Evolutionary conservation across 345 rosid genomes (phyloP), one percentile per base, ranked within the genome.

Genomic region (Brassica nigra): DNA sequence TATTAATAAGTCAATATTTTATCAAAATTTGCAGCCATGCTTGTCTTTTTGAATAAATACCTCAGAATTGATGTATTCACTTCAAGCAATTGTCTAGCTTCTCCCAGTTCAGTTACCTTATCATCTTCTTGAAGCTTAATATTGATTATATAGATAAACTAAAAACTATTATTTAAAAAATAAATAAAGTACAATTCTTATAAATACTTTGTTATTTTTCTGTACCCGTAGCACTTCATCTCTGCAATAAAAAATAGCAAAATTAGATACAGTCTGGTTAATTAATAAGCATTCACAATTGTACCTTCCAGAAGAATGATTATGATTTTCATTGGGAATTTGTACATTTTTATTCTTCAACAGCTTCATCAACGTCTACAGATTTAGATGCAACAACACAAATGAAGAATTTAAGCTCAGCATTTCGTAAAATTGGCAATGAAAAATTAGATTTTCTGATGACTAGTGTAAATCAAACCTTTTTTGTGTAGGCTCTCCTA

Each of bases 401-500:
- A 14, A 33, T 4, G 12, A 0, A 59, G 30, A 36, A 39, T 42
- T 14, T 36, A 11, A 30, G 20, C 5, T 16, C 55, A 15, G 2
- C 29, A 37, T 76, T 55, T 68, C 0, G 14, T 37, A 6, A 52
- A 37, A 36, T 52, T 36, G 16, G 14, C 2, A 18, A 14, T 6
- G 8, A 28, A 15, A 30, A 59, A 58, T 42, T 2, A 44, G 11
- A 6, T 29, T 7, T 4, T 8, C 4, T 28, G 6, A 28, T 66
- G 23, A 49, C 8, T 71, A 9, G 23, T 66, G 37, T 23, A 33
- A 31, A 66, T 15, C 74, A 37, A 31, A 79, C 82, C 75, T 79
- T 52, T 27, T 7, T 62, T 61, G 82, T 79, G 47, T 74, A 68
- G 2, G 18, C 29, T 14, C 36, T 68, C 70, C 82, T 74, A 27